Evolutionary conservation across 306 rosid genomes (phyloP).

Genomic region (Prunus armeniaca): DNA sequence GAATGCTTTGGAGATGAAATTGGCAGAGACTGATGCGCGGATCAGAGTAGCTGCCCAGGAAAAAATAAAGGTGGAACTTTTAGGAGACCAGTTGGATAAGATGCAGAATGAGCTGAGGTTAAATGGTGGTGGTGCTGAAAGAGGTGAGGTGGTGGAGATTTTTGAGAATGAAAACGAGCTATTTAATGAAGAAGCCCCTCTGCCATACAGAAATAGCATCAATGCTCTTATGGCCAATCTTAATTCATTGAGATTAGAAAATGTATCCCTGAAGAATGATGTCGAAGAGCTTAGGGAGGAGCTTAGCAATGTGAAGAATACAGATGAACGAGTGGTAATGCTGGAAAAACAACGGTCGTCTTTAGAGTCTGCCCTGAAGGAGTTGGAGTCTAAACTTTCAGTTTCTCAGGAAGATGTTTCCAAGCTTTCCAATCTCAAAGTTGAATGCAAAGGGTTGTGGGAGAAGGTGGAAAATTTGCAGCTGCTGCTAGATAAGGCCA

Average conservation of each 20-base stretch:
- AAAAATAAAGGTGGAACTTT: slow-evolving; percentile 57
- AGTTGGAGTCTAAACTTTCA: slow-evolving; percentile 63
- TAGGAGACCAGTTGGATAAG: slow-evolving; percentile 63
- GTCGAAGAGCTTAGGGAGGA: slow-evolving; percentile 53
- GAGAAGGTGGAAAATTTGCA: slow-evolving; percentile 73
- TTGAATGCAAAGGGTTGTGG: slow-evolving; percentile 60
- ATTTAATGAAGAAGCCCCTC: slow-evolving; percentile 25
- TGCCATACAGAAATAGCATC: slow-evolving; percentile 27
- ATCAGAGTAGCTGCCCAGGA: slow-evolving; percentile 67
- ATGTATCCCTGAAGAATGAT: slow-evolving; percentile 52
- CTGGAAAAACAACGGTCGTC: slow-evolving; percentile 67
- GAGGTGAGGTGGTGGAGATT: slow-evolving; percentile 30
- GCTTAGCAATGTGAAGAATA: slow-evolving; percentile 46
- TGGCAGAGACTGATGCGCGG: slow-evolving; percentile 74
- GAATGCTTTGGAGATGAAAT: slow-evolving; percentile 55
- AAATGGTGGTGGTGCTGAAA: slow-evolving; percentile 35
- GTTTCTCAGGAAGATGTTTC: slow-evolving; percentile 68
- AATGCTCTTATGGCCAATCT: slow-evolving; percentile 48
- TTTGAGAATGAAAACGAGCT: slow-evolving; percentile 24
- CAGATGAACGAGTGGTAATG: slow-evolving; percentile 55
- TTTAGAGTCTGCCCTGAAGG: slow-evolving; percentile 67
- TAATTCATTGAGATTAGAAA: slow-evolving; percentile 68
- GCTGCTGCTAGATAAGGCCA: slow-evolving; percentile 61
- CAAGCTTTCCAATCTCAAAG: slow-evolving; percentile 51
- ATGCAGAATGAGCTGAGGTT: slow-evolving; percentile 44